These are phyloP conservation scores for Isochrysis galbana DNA, from an alignment of 78 protist species.

Conservation along the genomic window DNA sequence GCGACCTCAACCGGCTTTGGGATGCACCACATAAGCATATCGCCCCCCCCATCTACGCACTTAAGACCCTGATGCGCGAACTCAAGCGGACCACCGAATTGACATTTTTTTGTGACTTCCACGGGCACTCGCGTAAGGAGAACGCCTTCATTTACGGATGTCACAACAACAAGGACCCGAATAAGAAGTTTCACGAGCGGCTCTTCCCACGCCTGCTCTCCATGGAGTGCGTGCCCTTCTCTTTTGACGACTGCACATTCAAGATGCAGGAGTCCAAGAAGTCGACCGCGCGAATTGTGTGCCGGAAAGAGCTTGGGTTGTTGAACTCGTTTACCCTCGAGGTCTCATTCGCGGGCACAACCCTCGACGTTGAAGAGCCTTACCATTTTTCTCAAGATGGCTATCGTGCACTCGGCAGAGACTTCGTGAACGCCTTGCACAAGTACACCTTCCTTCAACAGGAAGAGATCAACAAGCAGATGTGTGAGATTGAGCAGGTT, in stretches of 20 bases:
- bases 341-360: slow-evolving; percentile 65
- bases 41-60: too few species aligned
- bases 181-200: neutral
- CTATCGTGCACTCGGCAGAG: neutral
- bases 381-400: neutral
- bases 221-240: neutral
- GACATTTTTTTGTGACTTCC: too few species aligned
- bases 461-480: too few species aligned
- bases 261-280: slow-evolving; percentile 28
- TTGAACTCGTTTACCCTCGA: slow-evolving; percentile 76
- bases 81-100: too few species aligned
- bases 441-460: neutral
- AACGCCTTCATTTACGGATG: too few species aligned
- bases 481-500: too few species aligned
- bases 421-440: neutral
- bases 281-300: slow-evolving; percentile 56
- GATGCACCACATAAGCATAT: too few species aligned
- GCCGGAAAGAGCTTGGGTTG: slow-evolving; percentile 54
- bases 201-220: neutral
- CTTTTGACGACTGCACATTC: slow-evolving; percentile 30
- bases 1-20: too few species aligned
- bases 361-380: neutral
- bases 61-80: too few species aligned
- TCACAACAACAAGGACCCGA: too few species aligned
- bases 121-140: too few species aligned